These are phyloP conservation scores for Kurtzmaniella quercitrusa DNA, from an alignment of 1,139 yeast species.

Conservation along the genomic window DNA sequence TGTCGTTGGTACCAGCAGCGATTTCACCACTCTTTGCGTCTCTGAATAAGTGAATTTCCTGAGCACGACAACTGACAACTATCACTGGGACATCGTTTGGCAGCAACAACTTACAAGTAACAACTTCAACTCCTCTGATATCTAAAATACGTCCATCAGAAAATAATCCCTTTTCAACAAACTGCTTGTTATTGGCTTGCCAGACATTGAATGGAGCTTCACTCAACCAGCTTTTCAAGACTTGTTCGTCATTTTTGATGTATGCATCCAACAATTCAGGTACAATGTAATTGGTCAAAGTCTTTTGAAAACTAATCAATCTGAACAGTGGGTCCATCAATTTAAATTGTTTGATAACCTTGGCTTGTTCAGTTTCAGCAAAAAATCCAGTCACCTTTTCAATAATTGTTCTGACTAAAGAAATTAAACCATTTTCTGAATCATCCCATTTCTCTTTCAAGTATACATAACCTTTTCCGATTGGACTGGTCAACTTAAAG, in stretches of 20 bases:
- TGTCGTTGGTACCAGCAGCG: slow-evolving; percentile 95
- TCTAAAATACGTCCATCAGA: slow-evolving; percentile 92
- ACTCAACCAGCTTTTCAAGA: slow-evolving; percentile 85
- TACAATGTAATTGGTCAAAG: slow-evolving; percentile 85
- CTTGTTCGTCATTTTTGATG: slow-evolving; percentile 83
- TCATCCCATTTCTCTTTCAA: slow-evolving; percentile 84
- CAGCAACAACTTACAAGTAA: slow-evolving; percentile 81
- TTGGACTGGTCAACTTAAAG: slow-evolving; percentile 62
- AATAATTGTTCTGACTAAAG: slow-evolving; percentile 72
- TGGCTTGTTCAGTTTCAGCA: slow-evolving; percentile 95
- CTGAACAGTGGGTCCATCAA: slow-evolving; percentile 88
- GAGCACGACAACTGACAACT: slow-evolving; percentile 95
- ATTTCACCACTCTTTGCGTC: slow-evolving; percentile 89
- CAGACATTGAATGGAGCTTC: slow-evolving; percentile 97
- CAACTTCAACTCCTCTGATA: slow-evolving; percentile 92
- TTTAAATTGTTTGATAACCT: slow-evolving; percentile 80
- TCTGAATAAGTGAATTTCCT: slow-evolving; percentile 88
- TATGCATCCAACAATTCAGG: slow-evolving; percentile 97
- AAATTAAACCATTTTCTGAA: slow-evolving; percentile 87
- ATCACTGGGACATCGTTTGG: slow-evolving; percentile 93
- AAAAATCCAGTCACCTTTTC: slow-evolving; percentile 84
- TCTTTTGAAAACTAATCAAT: slow-evolving; percentile 73
- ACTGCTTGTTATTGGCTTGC: slow-evolving; percentile 90
- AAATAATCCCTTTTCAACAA: slow-evolving; percentile 85
- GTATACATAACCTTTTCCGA: slow-evolving; percentile 64